phyloP scores from a whole-genome alignment of 225 moss, liverwort and hornwort species.

The Bryoerythrophyllum caledonicum region DNA sequence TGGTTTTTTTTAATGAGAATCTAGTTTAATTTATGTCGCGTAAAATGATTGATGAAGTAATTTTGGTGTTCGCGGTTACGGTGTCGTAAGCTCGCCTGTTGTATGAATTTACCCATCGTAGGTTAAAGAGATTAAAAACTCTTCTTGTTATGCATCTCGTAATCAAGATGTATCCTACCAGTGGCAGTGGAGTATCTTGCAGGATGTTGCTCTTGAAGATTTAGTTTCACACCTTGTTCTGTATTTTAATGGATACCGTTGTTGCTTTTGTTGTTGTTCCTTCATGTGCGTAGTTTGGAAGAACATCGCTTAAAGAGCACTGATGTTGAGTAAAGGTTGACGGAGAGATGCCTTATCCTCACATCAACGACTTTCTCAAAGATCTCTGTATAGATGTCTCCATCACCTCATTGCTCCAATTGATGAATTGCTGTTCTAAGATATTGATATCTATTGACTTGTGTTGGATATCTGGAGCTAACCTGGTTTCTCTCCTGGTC shows the following conservation, averaged over 20 bases:
- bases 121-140: constrained; percentile 9
- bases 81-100: constrained; percentile 15
- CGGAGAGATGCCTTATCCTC: constrained; percentile 76
- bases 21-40: not conserved
- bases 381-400: constrained; percentile 74
- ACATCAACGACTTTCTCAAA: constrained; percentile 75
- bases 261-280: constrained; percentile 77
- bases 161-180: constrained; percentile 32
- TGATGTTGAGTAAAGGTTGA: constrained; percentile 80
- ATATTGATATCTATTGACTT: constrained; percentile 46
- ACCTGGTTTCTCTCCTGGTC: constrained; percentile 29
- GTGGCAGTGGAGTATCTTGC: constrained; percentile 40
- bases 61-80: constrained; percentile 6
- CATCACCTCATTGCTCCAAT: constrained; percentile 72
- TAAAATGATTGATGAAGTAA: not conserved
- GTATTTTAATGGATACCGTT: constrained; percentile 63
- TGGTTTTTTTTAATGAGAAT: not conserved
- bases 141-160: constrained; percentile 18
- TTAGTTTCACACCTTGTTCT: constrained; percentile 39
- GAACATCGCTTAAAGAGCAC: constrained; percentile 75
- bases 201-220: constrained; percentile 52
- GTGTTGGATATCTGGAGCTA: constrained; percentile 44
- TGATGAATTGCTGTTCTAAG: constrained; percentile 52
- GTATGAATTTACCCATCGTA: constrained; percentile 9
- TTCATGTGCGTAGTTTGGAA: constrained; percentile 82